Evolutionary conservation across 1,139 yeast genomes (phyloP).

Genomic region (Wickerhamiella pararugosa): DNA sequence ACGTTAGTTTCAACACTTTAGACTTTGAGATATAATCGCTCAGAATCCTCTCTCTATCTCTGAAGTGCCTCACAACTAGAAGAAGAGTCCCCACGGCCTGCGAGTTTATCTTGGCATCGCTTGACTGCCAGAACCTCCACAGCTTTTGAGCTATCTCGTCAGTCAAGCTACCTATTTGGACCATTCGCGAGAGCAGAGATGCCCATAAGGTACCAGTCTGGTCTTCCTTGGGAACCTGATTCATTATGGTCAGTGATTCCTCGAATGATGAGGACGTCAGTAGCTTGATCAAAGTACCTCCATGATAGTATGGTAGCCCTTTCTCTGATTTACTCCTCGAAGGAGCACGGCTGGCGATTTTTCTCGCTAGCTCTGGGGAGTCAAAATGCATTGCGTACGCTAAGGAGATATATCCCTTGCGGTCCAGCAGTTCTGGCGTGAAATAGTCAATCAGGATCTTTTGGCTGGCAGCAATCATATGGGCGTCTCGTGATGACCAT

Average conservation of each 20-base stretch:
- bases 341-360: not conserved
- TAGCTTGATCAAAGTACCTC: not conserved
- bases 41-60: not conserved
- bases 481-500: not conserved
- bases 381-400: conserved; percentile 4
- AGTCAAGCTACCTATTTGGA: not conserved
- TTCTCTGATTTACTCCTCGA: not conserved
- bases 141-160: not conserved
- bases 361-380: not conserved
- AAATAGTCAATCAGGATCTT: not conserved
- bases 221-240: not conserved
- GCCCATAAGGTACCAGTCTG: not conserved
- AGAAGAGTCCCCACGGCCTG: not conserved
- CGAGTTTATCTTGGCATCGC: not conserved
- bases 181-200: not conserved
- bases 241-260: conserved; percentile 1
- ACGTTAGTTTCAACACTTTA: not conserved
- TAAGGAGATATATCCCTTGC: conserved; percentile 3
- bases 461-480: conserved; percentile 1
- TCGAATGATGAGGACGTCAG: not conserved
- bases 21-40: not conserved
- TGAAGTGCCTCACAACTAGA: not conserved
- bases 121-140: not conserved
- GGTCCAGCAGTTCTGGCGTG: not conserved
- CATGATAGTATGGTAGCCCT: not conserved